phyloP scores from a whole-genome alignment of 2,329 filamentous ascomycete species.

The Phaeosphaeria sp. region DNA sequence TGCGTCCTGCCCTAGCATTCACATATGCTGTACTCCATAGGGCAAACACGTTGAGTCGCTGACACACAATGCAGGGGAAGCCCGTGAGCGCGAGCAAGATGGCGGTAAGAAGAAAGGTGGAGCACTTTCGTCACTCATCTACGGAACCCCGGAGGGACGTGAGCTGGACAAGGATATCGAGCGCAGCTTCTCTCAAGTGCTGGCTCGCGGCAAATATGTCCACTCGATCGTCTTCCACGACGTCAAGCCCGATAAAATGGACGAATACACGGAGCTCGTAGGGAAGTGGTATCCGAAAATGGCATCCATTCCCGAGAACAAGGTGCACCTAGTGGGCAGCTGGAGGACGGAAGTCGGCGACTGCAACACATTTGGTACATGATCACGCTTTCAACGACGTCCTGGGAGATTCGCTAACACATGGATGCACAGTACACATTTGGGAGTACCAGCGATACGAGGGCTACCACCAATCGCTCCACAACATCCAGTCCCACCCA shows the following conservation, averaged over 20 bases:
- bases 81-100: conserved; percentile 66
- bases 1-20: conserved; percentile 58
- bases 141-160: conserved; percentile 93
- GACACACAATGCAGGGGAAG: conserved; percentile 57
- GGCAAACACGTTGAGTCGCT: conserved; percentile 42
- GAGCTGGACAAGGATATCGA: conserved; percentile 96
- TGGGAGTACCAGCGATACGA: conserved; percentile 99
- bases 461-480: conserved; percentile 90
- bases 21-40: background rate
- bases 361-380: conserved; percentile 91
- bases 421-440: conserved; percentile 80
- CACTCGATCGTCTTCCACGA: conserved; percentile 97
- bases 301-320: conserved; percentile 83
- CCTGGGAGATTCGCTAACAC: conserved; percentile 10
- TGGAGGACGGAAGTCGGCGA: conserved; percentile 98
- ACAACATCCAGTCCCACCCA: conserved; percentile 82
- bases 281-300: conserved; percentile 92
- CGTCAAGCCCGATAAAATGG: conserved; percentile 92
- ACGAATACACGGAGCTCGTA: conserved; percentile 90
- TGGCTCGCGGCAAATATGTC: conserved; percentile 96
- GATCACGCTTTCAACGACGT: background rate
- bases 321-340: conserved; percentile 94
- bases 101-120: conserved; percentile 68
- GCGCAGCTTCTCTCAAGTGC: conserved; percentile 91
- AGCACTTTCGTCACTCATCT: conserved; percentile 86